A percentile compares a stretch with the other conserved stretches of the same genome.
Evolutionary conservation across 2,329 filamentous ascomycete species (phyloP).

Genomic region (Chaetomium olivaceum): DNA sequence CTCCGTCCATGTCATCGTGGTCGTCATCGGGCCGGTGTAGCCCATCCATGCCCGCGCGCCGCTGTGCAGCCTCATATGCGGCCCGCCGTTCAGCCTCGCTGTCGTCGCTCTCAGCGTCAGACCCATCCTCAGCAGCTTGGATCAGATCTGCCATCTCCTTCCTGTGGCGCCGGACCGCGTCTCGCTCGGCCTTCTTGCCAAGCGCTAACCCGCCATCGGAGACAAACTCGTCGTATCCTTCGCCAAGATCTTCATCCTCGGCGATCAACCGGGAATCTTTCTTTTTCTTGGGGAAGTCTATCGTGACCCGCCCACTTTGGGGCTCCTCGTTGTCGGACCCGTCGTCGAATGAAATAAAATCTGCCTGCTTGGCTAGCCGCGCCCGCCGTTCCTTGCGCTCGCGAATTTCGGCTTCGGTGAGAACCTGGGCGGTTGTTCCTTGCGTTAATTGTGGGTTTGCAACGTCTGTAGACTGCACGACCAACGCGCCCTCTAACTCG

Average conservation of each 20-base stretch:
- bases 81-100: constrained; percentile 69
- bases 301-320: constrained; percentile 24
- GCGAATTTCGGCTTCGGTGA: constrained; percentile 80
- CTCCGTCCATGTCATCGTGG: constrained; percentile 42
- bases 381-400: constrained; percentile 89
- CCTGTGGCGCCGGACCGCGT: constrained; percentile 65
- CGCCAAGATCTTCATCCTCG: constrained; percentile 89
- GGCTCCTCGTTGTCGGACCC: constrained; percentile 49
- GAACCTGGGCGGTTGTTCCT: constrained; percentile 52
- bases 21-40: constrained; percentile 52
- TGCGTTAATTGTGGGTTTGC: constrained; percentile 35
- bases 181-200: constrained; percentile 75
- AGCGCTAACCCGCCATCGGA: constrained; percentile 80
- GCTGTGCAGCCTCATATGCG: constrained; percentile 86
- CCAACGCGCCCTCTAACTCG: constrained; percentile 63
- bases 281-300: constrained; percentile 53
- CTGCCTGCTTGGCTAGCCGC: constrained; percentile 69
- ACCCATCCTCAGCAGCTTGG: constrained; percentile 68
- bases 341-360: constrained; percentile 66
- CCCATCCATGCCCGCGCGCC: constrained; percentile 80
- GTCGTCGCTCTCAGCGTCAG: constrained; percentile 53
- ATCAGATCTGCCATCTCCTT: constrained; percentile 84
- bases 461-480: constrained; percentile 56
- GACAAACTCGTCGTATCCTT: constrained; percentile 90
- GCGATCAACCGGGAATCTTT: constrained; percentile 72